Base-by-base conservation (phyloP, 2,329 filamentous ascomycete genomes). In the Mycosphaerelloides madeirae region DNA sequence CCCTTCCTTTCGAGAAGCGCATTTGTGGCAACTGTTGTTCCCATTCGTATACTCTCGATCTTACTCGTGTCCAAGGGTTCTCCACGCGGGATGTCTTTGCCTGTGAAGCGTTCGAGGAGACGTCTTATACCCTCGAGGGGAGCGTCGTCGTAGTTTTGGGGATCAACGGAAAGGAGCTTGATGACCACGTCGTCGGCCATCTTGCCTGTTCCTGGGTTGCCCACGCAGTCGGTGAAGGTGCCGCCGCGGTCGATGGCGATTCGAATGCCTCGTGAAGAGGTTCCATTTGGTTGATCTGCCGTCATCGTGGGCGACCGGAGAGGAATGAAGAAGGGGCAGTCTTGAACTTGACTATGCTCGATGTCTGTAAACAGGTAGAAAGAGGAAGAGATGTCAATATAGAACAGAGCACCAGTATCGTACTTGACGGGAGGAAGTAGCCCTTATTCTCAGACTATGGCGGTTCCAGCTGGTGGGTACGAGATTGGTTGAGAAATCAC, bases 1-100 rank as follows among this genome's bases (percentile, higher is more conserved):
- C 90, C 90, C 66, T 95, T 95, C 46, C 90, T 76, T 67, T 96
- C 90, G 2, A 96, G 75, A 44, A 96, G 69, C 0, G 90, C 90
- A 65, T 96, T 96, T 1, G 90, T 96, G 8, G 90, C 90, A 11
- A 96, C 89, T 0, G 90, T 96, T 1, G 90, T 96, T 34, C 90
- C 90, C 90, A 96, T 96, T 37, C 90, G 84, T 63, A 96, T 95
- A 43, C 85, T 89, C 56, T 93, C 87, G 56, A 96, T 94, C 60
- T 82, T 71, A 14, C 81, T 79, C 1, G 89, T 95, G 65, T 95
- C 88, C 7, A 95, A 72, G 1, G 85, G 73, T 62, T 89, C 74
- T 19, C 87, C 88, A 37, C 89, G 81, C 3, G 87, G 86, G 34
- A 94, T 89, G 3, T 91, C 83, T 46, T 77, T 76, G 42, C 77